Conservation (phyloP, 768 basidiomycete genomes). For the Russula sp. region DNA sequence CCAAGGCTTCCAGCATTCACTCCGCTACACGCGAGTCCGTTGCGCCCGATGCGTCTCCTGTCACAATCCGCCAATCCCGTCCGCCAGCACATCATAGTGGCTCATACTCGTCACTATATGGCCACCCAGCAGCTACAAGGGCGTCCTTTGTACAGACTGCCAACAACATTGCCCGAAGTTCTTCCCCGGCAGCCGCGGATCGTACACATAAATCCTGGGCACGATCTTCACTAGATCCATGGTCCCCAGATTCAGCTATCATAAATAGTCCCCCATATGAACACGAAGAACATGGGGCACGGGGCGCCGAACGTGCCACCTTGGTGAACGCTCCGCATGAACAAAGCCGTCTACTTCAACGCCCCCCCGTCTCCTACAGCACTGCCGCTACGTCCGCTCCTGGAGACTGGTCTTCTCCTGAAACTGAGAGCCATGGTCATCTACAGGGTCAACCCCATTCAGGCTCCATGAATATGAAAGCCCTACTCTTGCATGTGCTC, state of each 20-base stretch:
- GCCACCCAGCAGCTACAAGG: conserved; percentile 64
- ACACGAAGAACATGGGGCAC: background rate
- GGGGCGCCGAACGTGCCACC: background rate
- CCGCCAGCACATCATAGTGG: conserved; percentile 28
- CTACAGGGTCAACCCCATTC: conserved; percentile 37
- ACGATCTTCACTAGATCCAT: conserved; percentile 21
- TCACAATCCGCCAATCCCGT: conserved; percentile 31
- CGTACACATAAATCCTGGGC: conserved; percentile 22
- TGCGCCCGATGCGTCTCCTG: background rate
- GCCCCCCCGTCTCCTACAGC: conserved; percentile 6
- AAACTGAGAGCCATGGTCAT: conserved; percentile 23
- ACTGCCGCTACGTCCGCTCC: background rate
- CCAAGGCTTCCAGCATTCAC: conserved; percentile 12
- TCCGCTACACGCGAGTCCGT: background rate
- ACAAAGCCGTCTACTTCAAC: conserved; percentile 36
- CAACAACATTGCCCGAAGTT: conserved; percentile 61
- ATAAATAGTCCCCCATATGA: conserved; percentile 4
- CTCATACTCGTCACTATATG: conserved; percentile 59
- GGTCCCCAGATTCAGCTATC: conserved; percentile 6
- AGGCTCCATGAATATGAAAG: conserved; percentile 98
- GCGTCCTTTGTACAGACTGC: conserved; percentile 76
- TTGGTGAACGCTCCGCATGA: conserved; percentile 21
- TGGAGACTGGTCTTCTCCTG: conserved; percentile 10
- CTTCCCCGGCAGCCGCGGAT: conserved; percentile 33
- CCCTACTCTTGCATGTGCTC: conserved; percentile 86